Base-by-base conservation (phyloP, 2,329 filamentous ascomycete genomes). In the Tympanopsis confertula region DNA sequence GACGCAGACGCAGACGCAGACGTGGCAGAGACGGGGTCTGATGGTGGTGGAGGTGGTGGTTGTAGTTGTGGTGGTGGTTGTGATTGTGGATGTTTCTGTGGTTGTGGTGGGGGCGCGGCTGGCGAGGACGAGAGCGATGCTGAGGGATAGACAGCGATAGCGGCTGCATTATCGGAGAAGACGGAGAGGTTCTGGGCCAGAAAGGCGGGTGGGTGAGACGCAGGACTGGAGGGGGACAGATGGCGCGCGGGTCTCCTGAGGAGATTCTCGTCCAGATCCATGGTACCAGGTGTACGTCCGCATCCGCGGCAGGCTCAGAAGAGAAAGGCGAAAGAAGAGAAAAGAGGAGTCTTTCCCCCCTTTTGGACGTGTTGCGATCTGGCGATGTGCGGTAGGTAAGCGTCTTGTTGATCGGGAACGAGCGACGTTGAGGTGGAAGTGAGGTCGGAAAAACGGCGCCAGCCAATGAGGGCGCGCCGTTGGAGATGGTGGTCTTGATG, bases 81-180 rank as follows among this genome's bases (percentile, higher is more conserved):
- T 35, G 32, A 26, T 18, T 26, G 33, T 39, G 35, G 37, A 15
- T 35, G 39, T 37, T 29, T 19, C 36, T 35, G 41, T 19, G 49
- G 44, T 39, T 7, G 22, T n/a, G 22, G 22, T n/a, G 22, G 22
- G 7, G 22, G 22, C 41, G 7, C 7, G 7, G n/a, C 42, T 44
- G 45, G 49, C 45, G 44, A 44, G 47, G 41, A 45, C 42, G 49
- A 44, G 50, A 47, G 46, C 50, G 53, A 50, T 51, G 49, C 54
- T 53, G 44, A 53, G 55, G 42, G 47, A 45, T 41, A 52, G 52
- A 51, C 44, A 42, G 50, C 55, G 46, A 50, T n/a, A n/a, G n/a
- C n/a, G n/a, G n/a, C n/a, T n/a, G n/a, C n/a, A 26, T 26, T 26
- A 10, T 26, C 22, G n/a, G 22, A 26, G 22, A 26, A 26, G 22